Evolutionary conservation across 495 filamentous ascomycete genomes (phyloP), one percentile per base, ranked within the genome.

Genomic region (Neurospora sp.): DNA sequence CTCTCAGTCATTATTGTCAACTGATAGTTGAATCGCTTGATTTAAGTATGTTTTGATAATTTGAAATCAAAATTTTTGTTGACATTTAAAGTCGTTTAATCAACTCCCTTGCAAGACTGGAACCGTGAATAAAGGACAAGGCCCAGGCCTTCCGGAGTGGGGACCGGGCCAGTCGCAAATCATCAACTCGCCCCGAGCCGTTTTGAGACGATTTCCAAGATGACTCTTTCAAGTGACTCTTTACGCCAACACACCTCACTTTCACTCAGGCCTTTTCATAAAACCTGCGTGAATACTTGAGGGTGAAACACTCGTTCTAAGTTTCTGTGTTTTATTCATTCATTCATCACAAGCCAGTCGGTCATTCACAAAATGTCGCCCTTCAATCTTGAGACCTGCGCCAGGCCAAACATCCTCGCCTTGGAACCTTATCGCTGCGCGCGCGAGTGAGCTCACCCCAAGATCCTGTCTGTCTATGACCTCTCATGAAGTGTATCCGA

Each of bases 391-490:
- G 82, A 91, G 73, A 94, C 87, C 75, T 97, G 93, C 80, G 93
- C 93, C 27, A 89, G 93, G 74, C 87, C 90, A 66, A 97, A 97
- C 83, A 95, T 97, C 72, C 82, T 97, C 69, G 84, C 90, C 77
- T 84, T 97, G 75, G 86, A 95, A 78, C 93, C 93, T 12, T 97
- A 96, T 78, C 89, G 93, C 69, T 94, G 92, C 78, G 92, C 92
- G 38, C 84, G 92, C 89, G 92, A 94, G 92, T 93, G 83, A 80
- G 90, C 39, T 72, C 69, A 59, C 10, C 37, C 46, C 4, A 11
- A 8, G 7, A n/a, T 6, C 1, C 14, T 6, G 14, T 5, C 40
- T 44, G 16, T 9, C 6, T 44, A 5, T n/a, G 59, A 75, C 66
- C 54, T 66, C 75, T 48, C 74, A 76, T 72, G 74, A 71, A 73